A percentile compares a stretch with the other conserved stretches of the same genome.
These are phyloP conservation scores for Entonaema liquescens DNA, from an alignment of 495 filamentous ascomycete species.

Conservation along the genomic window DNA sequence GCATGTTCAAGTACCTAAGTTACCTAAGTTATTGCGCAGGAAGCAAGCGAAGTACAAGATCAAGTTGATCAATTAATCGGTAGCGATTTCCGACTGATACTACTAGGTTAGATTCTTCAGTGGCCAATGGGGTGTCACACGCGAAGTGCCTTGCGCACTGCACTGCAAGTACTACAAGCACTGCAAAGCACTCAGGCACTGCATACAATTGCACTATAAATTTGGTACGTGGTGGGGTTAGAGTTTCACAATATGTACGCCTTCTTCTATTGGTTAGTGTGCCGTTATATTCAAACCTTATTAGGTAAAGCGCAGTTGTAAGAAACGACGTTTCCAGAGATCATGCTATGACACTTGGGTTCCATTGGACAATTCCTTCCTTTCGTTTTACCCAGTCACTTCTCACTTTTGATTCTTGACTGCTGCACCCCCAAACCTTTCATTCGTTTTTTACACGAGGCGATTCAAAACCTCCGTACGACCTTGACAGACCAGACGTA, in stretches of 20 bases:
- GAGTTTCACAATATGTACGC: slow-evolving; percentile 38
- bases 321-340: slow-evolving; percentile 27
- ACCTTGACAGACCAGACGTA: neutral
- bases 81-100: slow-evolving; percentile 27
- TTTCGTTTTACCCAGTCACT: slow-evolving; percentile 20
- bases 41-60: neutral
- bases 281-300: slow-evolving; percentile 24
- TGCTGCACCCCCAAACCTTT: neutral
- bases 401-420: neutral
- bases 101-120: slow-evolving; percentile 8
- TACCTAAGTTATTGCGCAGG: neutral
- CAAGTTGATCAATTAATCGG: slow-evolving; percentile 7
- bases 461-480: neutral
- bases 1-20: neutral
- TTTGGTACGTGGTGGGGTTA: slow-evolving; percentile 27
- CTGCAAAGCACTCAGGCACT: neutral
- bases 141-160: neutral
- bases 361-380: slow-evolving; percentile 36
- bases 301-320: slow-evolving; percentile 20
- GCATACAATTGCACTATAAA: slow-evolving; percentile 16
- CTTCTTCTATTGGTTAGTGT: slow-evolving; percentile 38
- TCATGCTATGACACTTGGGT: slow-evolving; percentile 12
- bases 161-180: neutral
- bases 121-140: slow-evolving; percentile 18
- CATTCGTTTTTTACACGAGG: neutral